Percentiles rank a stretch among this genome's conserved stretches.
These are phyloP conservation scores for Mayamaea pseudoterrestris DNA, from an alignment of 108 stramenopile species.

Conservation along the genomic window DNA sequence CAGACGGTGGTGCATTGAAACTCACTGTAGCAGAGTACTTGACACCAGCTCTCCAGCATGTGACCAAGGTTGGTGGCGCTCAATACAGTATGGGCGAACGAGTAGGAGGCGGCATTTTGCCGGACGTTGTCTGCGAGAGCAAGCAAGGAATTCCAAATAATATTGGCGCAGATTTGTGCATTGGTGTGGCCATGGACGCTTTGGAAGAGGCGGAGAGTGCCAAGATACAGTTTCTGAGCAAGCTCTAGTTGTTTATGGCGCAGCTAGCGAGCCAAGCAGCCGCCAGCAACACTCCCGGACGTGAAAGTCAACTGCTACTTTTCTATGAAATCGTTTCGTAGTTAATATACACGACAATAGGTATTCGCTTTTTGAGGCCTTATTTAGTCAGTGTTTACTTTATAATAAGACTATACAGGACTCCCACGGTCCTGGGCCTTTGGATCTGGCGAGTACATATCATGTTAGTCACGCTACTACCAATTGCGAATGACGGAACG, in stretches of 20 bases:
- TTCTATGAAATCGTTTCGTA: neutral
- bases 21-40: constrained; percentile 79
- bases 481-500: neutral
- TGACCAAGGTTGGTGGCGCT: constrained; percentile 59
- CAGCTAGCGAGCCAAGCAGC: neutral
- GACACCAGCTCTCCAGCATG: constrained; percentile 61
- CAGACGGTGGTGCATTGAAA: constrained; percentile 73
- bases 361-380: too few relatives aligned
- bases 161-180: constrained; percentile 68
- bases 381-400: too few relatives aligned
- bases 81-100: constrained; percentile 21
- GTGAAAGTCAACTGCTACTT: neutral
- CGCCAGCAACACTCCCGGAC: neutral
- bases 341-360: too few relatives aligned
- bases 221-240: neutral
- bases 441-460: neutral
- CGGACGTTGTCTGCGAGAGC: constrained; percentile 53
- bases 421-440: neutral
- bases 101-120: constrained; percentile 51
- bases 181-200: constrained; percentile 64
- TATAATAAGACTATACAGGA: too few relatives aligned
- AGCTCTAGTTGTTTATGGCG: neutral
- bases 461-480: neutral
- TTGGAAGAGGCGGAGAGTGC: constrained; percentile 25
- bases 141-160: constrained; percentile 65